Percentiles rank a stretch among this genome's conserved stretches.
Evolutionary conservation across 441 rosid species (phyloP).

Genomic region (Arabidopsis lyrata): DNA sequence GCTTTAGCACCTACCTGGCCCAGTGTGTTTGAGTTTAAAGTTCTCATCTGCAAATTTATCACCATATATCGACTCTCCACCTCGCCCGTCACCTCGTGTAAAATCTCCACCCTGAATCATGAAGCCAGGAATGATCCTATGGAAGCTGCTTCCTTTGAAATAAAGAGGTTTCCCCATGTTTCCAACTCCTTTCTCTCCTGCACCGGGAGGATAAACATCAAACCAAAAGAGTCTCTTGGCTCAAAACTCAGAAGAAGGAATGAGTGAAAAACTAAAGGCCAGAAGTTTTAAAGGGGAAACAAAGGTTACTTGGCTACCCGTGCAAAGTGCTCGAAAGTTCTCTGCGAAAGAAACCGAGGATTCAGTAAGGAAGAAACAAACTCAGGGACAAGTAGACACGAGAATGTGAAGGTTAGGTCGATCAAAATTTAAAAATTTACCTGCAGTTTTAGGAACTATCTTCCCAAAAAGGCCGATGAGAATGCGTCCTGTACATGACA

Average conservation of each 20-base stretch:
- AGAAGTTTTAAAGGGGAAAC: constrained; percentile 30
- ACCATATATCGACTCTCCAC: constrained; percentile 77
- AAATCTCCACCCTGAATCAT: constrained; percentile 86
- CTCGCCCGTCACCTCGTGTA: constrained; percentile 71
- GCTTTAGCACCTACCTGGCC: constrained; percentile 53
- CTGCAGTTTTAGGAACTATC: constrained; percentile 63
- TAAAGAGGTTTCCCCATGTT: constrained; percentile 59
- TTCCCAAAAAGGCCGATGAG: constrained; percentile 85
- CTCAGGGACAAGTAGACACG: constrained; percentile 6
- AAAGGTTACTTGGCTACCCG: constrained; percentile 86
- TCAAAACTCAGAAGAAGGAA: constrained; percentile 7
- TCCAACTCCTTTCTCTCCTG: constrained; percentile 81
- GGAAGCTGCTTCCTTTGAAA: constrained; percentile 69
- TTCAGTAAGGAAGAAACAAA: constrained; percentile 25
- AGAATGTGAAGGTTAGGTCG: not conserved
- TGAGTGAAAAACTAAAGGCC: constrained; percentile 1
- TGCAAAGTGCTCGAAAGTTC: constrained; percentile 94
- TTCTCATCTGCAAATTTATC: constrained; percentile 69
- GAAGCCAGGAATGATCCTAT: constrained; percentile 74
- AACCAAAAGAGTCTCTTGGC: constrained; percentile 17
- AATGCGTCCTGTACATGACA: constrained; percentile 65
- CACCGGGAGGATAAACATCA: constrained; percentile 33
- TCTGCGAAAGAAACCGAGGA: constrained; percentile 57
- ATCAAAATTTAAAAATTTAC: constrained; percentile 38
- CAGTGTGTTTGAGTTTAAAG: constrained; percentile 68